Base-by-base conservation (phyloP, 192 early-diverging fungal species). In the Backusella luteola region DNA sequence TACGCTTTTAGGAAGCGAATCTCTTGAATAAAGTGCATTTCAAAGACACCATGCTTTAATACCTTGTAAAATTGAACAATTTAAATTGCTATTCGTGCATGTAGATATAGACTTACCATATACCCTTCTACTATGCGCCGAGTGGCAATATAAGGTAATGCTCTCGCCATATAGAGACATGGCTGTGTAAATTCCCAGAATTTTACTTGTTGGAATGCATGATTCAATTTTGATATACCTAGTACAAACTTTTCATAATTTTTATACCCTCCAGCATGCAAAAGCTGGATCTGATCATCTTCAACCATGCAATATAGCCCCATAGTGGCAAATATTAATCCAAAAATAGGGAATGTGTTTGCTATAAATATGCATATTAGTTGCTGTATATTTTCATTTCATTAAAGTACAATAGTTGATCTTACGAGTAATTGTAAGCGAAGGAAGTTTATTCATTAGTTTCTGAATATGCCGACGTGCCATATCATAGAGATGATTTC, bases 1-100 rank as follows among this genome's bases (percentile, higher is more conserved):
- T 84, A 88, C 0, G 87, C 87, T 34, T 79, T 78, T 1, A 88
- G 71, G 67, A 86, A 88, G 2, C 75, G 56, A 41, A 88, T 81
- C 46, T 84, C 81, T 17, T 83, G 70, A 46, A 85, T 75, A 29
- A 71, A 79, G 9, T 52, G 46, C 74, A 76, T 82, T 26, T 84
- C 70, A 29, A 73, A 69, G 21, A 82, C 72, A 36, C 83, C 85
- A 42, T 84, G 83, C 11, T 73, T 76, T 0, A 77, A 75, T 56
- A 67, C 76, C 69, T 78, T 11, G 12, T 34, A 74, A 34, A 1
- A 75, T 7, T 0, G 32, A 41, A 42, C 26, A 38, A 32, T 0
- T 23, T 76, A 41, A 49, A n/a, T 49, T n/a, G 1, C 17, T 71
- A 35, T 63, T 17, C 36, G 14, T 12, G 3, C 1, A 59, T 59